These are phyloP conservation scores for Eucalyptus cloeziana DNA, from an alignment of 345 rosid species.

Conservation along the genomic window DNA sequence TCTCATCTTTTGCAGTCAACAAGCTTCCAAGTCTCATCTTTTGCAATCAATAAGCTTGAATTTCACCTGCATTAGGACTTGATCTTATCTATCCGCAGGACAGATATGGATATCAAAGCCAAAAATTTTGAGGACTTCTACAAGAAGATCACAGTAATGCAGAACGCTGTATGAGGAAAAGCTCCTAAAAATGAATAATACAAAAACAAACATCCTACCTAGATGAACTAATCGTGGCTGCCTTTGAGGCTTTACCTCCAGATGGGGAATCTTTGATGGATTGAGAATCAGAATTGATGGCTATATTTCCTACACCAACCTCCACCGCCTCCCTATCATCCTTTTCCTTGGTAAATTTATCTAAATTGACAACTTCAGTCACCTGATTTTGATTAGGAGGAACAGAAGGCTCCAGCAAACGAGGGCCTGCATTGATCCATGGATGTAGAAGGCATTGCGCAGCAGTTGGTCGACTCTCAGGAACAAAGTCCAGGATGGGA, in stretches of 20 bases:
- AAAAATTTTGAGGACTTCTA: not conserved
- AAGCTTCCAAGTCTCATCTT: not conserved
- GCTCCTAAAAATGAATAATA: not conserved
- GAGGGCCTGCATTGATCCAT: constrained; percentile 43
- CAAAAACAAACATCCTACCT: not conserved
- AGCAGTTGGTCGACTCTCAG: constrained; percentile 63
- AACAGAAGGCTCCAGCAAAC: constrained; percentile 22
- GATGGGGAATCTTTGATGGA: constrained; percentile 15
- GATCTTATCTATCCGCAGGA: not conserved
- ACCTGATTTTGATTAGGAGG: constrained; percentile 10
- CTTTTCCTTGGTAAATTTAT: constrained; percentile 18
- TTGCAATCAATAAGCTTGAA: not conserved
- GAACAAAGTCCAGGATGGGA: constrained; percentile 61
- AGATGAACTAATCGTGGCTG: constrained; percentile 7
- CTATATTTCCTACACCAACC: constrained; percentile 42
- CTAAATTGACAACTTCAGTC: constrained; percentile 4
- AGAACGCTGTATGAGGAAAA: not conserved
- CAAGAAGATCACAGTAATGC: not conserved
- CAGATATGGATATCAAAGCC: not conserved
- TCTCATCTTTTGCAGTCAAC: not conserved
- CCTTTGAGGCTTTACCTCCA: constrained; percentile 6
- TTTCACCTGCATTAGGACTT: not conserved
- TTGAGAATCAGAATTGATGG: constrained; percentile 27
- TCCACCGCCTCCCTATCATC: constrained; percentile 57
- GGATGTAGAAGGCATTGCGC: constrained; percentile 64